Percentiles rank a stretch among this genome's conserved stretches.
phyloP scores from a whole-genome alignment of 176 grass and related monocot species.

The Rhynchospora pubera region DNA sequence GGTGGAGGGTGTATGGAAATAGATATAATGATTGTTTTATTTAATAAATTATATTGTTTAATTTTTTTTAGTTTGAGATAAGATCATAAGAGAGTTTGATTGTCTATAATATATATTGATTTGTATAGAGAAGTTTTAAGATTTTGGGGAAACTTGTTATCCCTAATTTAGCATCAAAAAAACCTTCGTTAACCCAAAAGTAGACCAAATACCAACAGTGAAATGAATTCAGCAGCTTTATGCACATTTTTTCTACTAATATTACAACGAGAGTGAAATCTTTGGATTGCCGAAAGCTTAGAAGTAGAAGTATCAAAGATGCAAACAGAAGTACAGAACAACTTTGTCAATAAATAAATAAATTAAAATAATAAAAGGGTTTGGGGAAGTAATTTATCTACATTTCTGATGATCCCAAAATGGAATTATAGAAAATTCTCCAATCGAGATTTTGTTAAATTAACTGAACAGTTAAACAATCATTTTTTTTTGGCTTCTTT shows the following conservation, averaged over 20 bases:
- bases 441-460: no score
- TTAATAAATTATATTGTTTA: constrained; percentile 19
- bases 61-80: constrained; percentile 4
- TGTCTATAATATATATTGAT: background rate
- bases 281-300: no score
- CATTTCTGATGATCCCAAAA: no score
- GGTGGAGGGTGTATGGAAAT: background rate
- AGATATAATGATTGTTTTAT: background rate
- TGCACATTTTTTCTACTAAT: background rate
- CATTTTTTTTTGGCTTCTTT: no score
- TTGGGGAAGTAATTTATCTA: no score
- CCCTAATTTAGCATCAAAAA: background rate
- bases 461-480: no score
- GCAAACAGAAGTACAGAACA: no score
- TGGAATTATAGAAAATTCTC: no score
- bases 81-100: background rate
- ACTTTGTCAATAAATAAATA: no score
- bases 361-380: no score
- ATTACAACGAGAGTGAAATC: background rate
- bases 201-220: background rate
- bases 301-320: no score
- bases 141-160: background rate
- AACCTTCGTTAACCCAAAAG: background rate
- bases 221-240: background rate
- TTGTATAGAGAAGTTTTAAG: background rate